Conservation (phyloP, 352 stramenopile species). For the Peronospora tabacina region DNA sequence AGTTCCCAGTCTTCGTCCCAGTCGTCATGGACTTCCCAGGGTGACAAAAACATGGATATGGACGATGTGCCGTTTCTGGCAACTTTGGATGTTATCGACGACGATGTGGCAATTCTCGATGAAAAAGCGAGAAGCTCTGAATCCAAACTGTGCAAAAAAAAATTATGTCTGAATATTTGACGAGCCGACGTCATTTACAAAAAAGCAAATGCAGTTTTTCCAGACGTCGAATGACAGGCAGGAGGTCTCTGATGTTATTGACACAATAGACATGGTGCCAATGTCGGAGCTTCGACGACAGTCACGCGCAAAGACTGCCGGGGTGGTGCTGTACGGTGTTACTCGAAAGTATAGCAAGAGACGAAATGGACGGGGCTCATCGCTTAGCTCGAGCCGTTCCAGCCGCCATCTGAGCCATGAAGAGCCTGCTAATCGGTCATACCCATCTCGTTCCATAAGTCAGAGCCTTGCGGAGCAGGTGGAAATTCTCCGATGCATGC, state of each 20-base stretch:
- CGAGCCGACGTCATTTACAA: constrained; percentile 12
- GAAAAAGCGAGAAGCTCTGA: constrained; percentile 20
- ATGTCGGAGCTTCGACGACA: constrained; percentile 21
- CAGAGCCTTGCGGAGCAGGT: constrained; percentile 38
- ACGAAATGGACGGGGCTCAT: constrained; percentile 11
- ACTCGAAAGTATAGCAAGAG: constrained; percentile 17
- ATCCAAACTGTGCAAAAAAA: constrained; percentile 20
- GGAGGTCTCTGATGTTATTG: constrained; percentile 40
- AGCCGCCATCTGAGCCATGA: constrained; percentile 14
- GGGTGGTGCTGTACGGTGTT: constrained; percentile 3
- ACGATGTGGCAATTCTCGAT: constrained; percentile 33
- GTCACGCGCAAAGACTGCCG: not conserved
- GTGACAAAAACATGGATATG: constrained; percentile 28
- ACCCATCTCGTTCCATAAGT: constrained; percentile 30
- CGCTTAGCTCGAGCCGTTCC: constrained; percentile 15
- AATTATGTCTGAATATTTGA: constrained; percentile 22
- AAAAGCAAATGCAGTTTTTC: constrained; percentile 9
- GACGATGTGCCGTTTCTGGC: constrained; percentile 37
- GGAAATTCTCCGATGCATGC: constrained; percentile 34
- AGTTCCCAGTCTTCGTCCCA: constrained; percentile 31
- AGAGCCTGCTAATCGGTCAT: constrained; percentile 14
- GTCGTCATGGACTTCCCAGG: constrained; percentile 21
- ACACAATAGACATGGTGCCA: constrained; percentile 43
- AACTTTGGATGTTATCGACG: constrained; percentile 38
- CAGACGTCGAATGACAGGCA: constrained; percentile 5